phyloP scores from a whole-genome alignment of 495 filamentous ascomycete genomes.

The Hypoxylon rickii region DNA sequence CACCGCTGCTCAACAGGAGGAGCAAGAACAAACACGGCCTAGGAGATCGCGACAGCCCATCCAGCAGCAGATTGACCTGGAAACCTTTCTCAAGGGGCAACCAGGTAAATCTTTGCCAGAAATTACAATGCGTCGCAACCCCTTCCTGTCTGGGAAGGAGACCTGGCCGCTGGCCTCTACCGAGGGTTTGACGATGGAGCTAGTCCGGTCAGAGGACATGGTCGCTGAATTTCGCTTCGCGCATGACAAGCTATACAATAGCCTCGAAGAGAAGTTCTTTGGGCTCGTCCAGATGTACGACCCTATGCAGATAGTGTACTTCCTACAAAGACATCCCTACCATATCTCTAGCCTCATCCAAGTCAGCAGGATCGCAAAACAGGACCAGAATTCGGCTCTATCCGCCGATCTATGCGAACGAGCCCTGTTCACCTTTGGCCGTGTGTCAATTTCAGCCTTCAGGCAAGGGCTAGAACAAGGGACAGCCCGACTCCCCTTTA shows the following conservation, averaged over 20 bases:
- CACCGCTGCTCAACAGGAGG: constrained; percentile 61
- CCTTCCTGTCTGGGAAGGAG: constrained; percentile 87
- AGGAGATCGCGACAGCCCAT: constrained; percentile 51
- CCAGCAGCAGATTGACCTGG: constrained; percentile 66
- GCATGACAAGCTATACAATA: constrained; percentile 76
- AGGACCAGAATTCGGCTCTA: constrained; percentile 82
- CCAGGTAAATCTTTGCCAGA: constrained; percentile 69
- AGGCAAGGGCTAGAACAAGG: constrained; percentile 74
- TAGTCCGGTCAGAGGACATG: constrained; percentile 45
- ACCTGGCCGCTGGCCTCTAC: constrained; percentile 83
- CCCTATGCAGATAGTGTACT: constrained; percentile 62
- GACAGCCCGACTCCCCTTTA: constrained; percentile 77
- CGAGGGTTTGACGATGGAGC: constrained; percentile 83
- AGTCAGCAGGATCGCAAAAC: constrained; percentile 87
- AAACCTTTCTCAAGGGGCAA: constrained; percentile 67
- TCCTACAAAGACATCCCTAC: constrained; percentile 59
- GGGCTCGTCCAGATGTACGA: constrained; percentile 80
- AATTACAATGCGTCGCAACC: constrained; percentile 72
- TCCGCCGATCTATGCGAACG: constrained; percentile 88
- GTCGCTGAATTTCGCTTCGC: constrained; percentile 73
- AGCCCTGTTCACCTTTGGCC: constrained; percentile 89
- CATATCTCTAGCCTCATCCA: constrained; percentile 92
- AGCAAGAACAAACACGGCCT: constrained; percentile 50
- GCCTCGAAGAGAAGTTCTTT: constrained; percentile 76
- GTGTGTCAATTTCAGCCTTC: constrained; percentile 81